A percentile compares a stretch with the other conserved stretches of the same genome.
Evolutionary conservation across 768 basidiomycete genomes (phyloP).

Genomic region (Neoboletus magnificus): DNA sequence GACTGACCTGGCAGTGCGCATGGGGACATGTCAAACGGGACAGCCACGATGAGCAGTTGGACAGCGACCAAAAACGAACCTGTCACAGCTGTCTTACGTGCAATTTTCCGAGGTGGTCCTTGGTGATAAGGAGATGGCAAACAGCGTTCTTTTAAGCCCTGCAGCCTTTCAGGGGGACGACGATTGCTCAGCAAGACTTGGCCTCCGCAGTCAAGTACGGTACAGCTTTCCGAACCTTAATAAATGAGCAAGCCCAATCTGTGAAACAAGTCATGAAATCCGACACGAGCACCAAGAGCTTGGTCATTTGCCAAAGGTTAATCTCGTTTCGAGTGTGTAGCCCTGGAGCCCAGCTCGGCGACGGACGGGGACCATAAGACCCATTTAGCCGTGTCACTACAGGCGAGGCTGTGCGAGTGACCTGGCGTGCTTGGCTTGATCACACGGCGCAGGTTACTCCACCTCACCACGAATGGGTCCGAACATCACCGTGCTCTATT

Average conservation of each 20-base stretch:
- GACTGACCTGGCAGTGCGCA: conserved; percentile 1
- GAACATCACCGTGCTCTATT: conserved; percentile 48
- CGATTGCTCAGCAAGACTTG: not conserved
- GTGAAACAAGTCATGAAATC: not conserved
- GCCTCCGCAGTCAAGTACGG: not conserved
- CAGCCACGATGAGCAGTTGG: not conserved
- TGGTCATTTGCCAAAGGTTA: not conserved
- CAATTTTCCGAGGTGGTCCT: not conserved
- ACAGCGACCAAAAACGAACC: not conserved
- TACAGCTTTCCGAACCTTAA: not conserved
- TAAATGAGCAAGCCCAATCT: not conserved
- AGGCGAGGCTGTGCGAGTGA: not conserved
- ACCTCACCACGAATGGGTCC: not conserved
- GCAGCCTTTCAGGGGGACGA: not conserved
- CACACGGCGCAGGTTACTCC: not conserved
- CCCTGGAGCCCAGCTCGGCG: too few relatives aligned
- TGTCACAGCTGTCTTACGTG: not conserved
- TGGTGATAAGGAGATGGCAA: too few relatives aligned
- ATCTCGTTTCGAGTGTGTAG: not conserved
- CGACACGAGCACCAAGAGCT: not conserved
- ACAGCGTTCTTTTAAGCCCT: too few relatives aligned
- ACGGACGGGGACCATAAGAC: not conserved
- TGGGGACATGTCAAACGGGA: not conserved
- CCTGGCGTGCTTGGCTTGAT: not conserved
- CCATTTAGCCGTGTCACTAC: not conserved